Evolutionary conservation across 345 rosid species (phyloP).

Genomic region (Acer yangbiense): DNA sequence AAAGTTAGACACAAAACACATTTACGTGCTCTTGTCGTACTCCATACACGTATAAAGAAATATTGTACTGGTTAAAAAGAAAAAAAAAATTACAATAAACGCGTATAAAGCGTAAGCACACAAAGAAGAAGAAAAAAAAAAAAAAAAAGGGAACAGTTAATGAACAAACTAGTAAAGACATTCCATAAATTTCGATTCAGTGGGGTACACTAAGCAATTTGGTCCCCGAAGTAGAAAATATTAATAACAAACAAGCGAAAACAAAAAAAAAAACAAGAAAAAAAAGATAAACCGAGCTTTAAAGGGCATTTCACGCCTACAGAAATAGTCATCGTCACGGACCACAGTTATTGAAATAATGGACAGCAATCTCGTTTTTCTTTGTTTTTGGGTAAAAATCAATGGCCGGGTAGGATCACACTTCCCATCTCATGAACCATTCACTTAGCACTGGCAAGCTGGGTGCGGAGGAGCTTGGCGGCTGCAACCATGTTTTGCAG

Average conservation of each 20-base stretch:
- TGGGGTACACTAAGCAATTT: conserved; percentile 9
- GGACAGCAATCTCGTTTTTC: conserved; percentile 2
- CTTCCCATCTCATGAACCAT: conserved; percentile 21
- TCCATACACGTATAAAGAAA: no score
- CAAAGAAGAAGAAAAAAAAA: no score
- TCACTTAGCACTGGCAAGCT: conserved; percentile 89
- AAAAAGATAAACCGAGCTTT: conserved; percentile 17
- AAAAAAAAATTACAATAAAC: no score
- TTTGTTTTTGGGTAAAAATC: conserved; percentile 18
- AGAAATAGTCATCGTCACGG: conserved; percentile 24
- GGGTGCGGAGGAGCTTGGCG: conserved; percentile 84
- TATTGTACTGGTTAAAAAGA: no score
- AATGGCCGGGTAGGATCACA: not conserved
- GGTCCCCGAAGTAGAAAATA: conserved; percentile 5
- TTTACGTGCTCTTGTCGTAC: no score
- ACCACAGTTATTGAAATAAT: conserved; percentile 28
- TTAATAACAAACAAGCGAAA: not conserved
- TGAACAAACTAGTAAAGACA: conserved; percentile 28
- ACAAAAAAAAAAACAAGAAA: no score
- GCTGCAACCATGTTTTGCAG: conserved; percentile 89
- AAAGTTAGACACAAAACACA: no score
- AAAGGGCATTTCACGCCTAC: conserved; percentile 26
- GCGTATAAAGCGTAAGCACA: no score
- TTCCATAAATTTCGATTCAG: conserved; percentile 22
- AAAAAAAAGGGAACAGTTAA: not conserved